A percentile compares a stretch with the other conserved stretches of the same genome.
Conservation (phyloP, 805 yeast genomes). For the Lipomyces chichibuensis region DNA sequence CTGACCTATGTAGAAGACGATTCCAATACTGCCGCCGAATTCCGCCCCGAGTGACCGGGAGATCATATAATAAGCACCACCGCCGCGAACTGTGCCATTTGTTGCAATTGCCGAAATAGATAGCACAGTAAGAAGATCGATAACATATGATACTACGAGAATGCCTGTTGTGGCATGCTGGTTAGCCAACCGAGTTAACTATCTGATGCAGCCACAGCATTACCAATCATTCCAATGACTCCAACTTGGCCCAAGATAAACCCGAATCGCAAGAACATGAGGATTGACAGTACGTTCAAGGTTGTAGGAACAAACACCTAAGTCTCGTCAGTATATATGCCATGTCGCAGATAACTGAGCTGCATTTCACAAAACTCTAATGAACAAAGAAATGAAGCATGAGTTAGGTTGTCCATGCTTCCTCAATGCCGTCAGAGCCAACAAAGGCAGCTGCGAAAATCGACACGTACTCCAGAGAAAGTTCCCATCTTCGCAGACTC, state of each 20-base stretch:
- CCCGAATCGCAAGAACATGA: constrained; percentile 95
- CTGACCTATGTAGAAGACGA: constrained; percentile 93
- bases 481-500: constrained; percentile 38
- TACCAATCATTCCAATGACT: constrained; percentile 62
- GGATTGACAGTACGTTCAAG: constrained; percentile 85
- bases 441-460: background rate
- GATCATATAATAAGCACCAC: constrained; percentile 98
- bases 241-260: constrained; percentile 96
- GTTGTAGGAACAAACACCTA: constrained; percentile 80
- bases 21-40: constrained; percentile 96
- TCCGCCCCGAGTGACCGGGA: constrained; percentile 95
- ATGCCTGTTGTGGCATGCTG: constrained; percentile 21
- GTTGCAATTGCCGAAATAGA: constrained; percentile 96
- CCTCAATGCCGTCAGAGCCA: background rate
- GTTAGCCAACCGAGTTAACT: background rate
- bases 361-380: background rate
- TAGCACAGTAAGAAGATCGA: constrained; percentile 81
- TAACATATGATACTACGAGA: constrained; percentile 71
- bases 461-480: constrained; percentile 37
- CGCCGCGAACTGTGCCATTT: constrained; percentile 95
- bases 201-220: background rate
- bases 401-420: background rate
- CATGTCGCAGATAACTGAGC: background rate
- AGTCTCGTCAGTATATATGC: background rate
- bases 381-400: background rate